Evolutionary conservation across 495 filamentous ascomycete species (phyloP).

Genomic region (Amorphotheca resinae): DNA sequence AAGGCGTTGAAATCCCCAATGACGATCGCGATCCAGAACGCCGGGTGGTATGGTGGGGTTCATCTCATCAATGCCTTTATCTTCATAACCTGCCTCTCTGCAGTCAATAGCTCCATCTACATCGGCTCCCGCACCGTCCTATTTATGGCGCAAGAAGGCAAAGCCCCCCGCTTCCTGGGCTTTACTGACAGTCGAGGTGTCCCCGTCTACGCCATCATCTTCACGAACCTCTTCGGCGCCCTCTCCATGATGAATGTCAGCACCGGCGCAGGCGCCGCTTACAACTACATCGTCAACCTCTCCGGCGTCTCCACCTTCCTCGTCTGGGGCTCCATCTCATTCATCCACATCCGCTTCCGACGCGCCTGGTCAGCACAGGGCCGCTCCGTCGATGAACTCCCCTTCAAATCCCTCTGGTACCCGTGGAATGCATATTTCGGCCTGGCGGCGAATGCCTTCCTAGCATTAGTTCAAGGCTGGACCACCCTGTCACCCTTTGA

Average conservation of each 20-base stretch:
- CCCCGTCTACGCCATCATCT: constrained; percentile 52
- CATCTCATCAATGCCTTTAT: constrained; percentile 56
- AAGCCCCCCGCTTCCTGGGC: constrained; percentile 60
- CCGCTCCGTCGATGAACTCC: no score
- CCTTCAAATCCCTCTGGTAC: constrained; percentile 43
- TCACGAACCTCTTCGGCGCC: constrained; percentile 48
- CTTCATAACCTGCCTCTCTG: constrained; percentile 51
- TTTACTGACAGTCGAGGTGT: constrained; percentile 64
- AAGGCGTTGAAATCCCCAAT: constrained; percentile 52
- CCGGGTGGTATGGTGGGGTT: constrained; percentile 53
- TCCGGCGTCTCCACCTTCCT: constrained; percentile 69
- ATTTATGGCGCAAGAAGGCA: constrained; percentile 61
- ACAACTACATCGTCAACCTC: constrained; percentile 77
- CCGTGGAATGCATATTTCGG: constrained; percentile 53
- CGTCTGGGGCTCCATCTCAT: constrained; percentile 74
- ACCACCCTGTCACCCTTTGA: constrained; percentile 42
- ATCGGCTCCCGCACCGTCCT: constrained; percentile 75
- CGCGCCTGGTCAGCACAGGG: not conserved
- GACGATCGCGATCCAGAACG: constrained; percentile 50
- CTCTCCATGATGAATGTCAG: constrained; percentile 72
- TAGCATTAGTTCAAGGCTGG: constrained; percentile 53
- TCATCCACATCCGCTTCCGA: constrained; percentile 66
- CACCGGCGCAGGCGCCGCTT: constrained; percentile 53
- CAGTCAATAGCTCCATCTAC: constrained; percentile 74
- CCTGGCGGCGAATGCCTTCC: constrained; percentile 45